These are phyloP conservation scores for Royoungia palumana DNA, from an alignment of 768 basidiomycete genomes.

Conservation along the genomic window DNA sequence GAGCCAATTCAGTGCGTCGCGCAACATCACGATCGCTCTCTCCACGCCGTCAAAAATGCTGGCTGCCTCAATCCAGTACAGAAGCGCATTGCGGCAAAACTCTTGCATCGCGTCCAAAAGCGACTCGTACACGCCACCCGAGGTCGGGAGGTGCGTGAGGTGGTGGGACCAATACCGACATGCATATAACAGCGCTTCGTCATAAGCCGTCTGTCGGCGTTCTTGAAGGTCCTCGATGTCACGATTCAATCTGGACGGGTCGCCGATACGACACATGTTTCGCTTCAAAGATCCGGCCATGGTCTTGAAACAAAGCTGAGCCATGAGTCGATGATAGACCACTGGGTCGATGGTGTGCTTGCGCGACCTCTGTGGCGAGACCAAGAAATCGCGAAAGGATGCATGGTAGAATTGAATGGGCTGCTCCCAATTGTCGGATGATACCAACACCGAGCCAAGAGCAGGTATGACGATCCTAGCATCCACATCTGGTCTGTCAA, in stretches of 20 bases:
- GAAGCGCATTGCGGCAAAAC: neutral
- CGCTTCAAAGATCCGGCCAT: slow-evolving; percentile 14
- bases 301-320: slow-evolving; percentile 13
- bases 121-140: slow-evolving; percentile 1
- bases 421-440: slow-evolving; percentile 12
- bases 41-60: slow-evolving; percentile 12
- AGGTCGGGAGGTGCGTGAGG: slow-evolving; percentile 8
- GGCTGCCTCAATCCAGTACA: slow-evolving; percentile 15
- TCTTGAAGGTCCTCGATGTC: slow-evolving; percentile 13
- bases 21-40: slow-evolving; percentile 10
- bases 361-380: slow-evolving; percentile 12
- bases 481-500: slow-evolving; percentile 12
- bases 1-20: slow-evolving; percentile 7
- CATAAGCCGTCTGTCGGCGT: slow-evolving; percentile 2
- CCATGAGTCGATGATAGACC: slow-evolving; percentile 15
- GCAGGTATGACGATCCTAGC: slow-evolving; percentile 18
- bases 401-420: slow-evolving; percentile 21
- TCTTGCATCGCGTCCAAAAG: slow-evolving; percentile 7
- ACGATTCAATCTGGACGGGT: slow-evolving; percentile 12
- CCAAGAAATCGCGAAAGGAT: slow-evolving; percentile 18
- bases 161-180: slow-evolving; percentile 21
- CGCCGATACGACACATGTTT: slow-evolving; percentile 13
- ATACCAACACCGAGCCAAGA: slow-evolving; percentile 14
- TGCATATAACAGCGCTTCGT: slow-evolving; percentile 14
- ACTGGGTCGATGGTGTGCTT: slow-evolving; percentile 7